Evolutionary conservation across 169 alveolate species (phyloP).

Genomic region (Eimeria acervulina): DNA sequence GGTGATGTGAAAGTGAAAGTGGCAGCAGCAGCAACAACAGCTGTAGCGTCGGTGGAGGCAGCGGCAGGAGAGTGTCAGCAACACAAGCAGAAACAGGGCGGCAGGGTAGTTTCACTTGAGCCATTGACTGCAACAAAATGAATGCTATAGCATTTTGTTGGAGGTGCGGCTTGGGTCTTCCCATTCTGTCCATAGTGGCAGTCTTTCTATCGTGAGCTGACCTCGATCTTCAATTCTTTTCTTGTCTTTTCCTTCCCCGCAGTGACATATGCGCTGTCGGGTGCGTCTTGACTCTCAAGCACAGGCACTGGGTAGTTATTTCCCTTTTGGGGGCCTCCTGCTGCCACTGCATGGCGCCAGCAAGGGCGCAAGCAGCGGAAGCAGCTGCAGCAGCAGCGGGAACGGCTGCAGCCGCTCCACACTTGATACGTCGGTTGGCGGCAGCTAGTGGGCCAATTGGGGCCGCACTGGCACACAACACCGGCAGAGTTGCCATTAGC

Average conservation of each 20-base stretch:
- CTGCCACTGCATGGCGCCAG: not conserved
- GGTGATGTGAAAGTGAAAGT: not conserved
- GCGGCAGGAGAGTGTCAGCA: constrained; percentile 3
- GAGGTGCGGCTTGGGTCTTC: not conserved
- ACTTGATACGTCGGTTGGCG: not conserved
- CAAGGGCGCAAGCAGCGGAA: not conserved
- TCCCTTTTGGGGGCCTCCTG: not conserved
- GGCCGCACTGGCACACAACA: constrained; percentile 2
- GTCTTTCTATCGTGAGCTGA: not conserved
- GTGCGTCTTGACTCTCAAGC: not conserved
- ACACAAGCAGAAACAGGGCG: constrained; percentile 23
- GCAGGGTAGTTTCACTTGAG: not conserved
- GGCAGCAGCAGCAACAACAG: not conserved
- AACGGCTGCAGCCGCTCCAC: not conserved
- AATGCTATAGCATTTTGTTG: not conserved
- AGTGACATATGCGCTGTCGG: not conserved
- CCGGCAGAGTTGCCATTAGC: constrained; percentile 2
- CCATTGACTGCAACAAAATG: not conserved
- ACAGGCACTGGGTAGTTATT: not conserved
- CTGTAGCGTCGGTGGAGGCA: not conserved
- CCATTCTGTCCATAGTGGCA: not conserved
- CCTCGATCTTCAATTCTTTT: not conserved
- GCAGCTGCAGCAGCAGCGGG: constrained; percentile 45
- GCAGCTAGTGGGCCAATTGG: not conserved
- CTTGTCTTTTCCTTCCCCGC: not conserved